Conservation (phyloP, 2,329 filamentous ascomycete genomes). For the Tricladium varicosporioides region DNA sequence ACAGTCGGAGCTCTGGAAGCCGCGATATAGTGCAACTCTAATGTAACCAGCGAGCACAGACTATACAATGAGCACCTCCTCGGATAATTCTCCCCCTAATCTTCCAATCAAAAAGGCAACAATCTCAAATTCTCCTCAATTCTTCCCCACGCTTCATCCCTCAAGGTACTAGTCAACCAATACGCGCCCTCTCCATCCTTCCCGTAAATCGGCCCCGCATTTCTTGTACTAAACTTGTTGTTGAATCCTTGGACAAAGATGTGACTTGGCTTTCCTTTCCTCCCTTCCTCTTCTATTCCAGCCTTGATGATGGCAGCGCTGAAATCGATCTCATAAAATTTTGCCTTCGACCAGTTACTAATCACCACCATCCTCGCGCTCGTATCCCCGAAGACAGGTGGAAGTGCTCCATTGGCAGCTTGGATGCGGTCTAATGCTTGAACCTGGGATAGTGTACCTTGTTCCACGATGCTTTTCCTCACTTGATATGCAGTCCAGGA, state of each 20-base stretch:
- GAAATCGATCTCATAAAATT: conserved; percentile 40
- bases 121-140: not conserved
- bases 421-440: conserved; percentile 36
- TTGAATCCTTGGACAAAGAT: conserved; percentile 4
- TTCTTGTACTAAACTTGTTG: conserved; percentile 3
- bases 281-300: not conserved
- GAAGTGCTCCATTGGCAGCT: conserved; percentile 21
- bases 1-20: too few relatives aligned
- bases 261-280: conserved; percentile 15
- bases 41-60: too few relatives aligned
- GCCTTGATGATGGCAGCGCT: conserved; percentile 19
- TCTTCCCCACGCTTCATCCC: conserved; percentile 22
- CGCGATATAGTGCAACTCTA: too few relatives aligned
- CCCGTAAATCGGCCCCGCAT: conserved; percentile 28
- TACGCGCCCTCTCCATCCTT: conserved; percentile 35
- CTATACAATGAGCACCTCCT: too few relatives aligned
- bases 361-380: conserved; percentile 35
- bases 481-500: conserved; percentile 29
- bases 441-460: conserved; percentile 36
- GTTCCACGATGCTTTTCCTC: conserved; percentile 36
- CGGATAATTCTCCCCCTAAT: too few relatives aligned
- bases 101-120: too few relatives aligned
- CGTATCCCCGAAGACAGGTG: conserved; percentile 35
- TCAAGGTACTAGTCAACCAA: conserved; percentile 30
- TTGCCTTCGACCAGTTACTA: conserved; percentile 40